Evolutionary conservation across 495 filamentous ascomycete genomes (phyloP).

Genomic region (Alectoria sarmentosa): DNA sequence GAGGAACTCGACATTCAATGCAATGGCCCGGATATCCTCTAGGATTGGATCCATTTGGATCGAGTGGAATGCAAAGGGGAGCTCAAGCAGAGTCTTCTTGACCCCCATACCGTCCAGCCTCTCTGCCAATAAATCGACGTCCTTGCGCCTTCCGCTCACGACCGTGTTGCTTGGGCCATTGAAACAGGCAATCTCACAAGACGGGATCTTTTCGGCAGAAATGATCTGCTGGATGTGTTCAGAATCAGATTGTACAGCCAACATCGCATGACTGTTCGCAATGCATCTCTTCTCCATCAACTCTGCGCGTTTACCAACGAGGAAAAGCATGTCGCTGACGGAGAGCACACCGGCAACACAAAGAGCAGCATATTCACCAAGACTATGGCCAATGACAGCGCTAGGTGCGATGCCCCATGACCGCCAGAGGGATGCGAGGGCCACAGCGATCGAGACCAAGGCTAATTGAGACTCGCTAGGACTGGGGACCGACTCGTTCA

Average conservation of each 20-base stretch:
- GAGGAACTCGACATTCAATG: constrained; percentile 49
- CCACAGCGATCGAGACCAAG: constrained; percentile 31
- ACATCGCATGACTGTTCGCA: constrained; percentile 31
- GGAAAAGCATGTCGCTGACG: constrained; percentile 32
- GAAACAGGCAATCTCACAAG: constrained; percentile 34
- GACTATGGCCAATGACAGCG: constrained; percentile 37
- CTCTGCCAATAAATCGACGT: constrained; percentile 21
- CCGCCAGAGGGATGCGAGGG: constrained; percentile 30
- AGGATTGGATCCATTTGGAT: constrained; percentile 65
- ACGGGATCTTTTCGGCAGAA: neutral
- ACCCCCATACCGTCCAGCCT: constrained; percentile 21
- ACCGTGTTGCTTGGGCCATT: constrained; percentile 33
- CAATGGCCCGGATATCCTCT: constrained; percentile 50
- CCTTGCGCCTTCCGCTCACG: constrained; percentile 27
- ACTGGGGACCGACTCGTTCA: constrained; percentile 50
- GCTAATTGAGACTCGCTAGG: constrained; percentile 44
- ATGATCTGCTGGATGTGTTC: constrained; percentile 13
- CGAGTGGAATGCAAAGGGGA: constrained; percentile 66
- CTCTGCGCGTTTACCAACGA: constrained; percentile 34
- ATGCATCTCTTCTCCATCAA: constrained; percentile 29
- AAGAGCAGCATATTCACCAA: constrained; percentile 41
- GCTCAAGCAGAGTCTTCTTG: constrained; percentile 22
- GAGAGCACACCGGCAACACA: constrained; percentile 36
- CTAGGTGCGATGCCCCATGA: constrained; percentile 32
- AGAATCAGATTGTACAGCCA: constrained; percentile 22